phyloP scores from a whole-genome alignment of 192 early-diverging fungal species.

The Podochytrium sp. region DNA sequence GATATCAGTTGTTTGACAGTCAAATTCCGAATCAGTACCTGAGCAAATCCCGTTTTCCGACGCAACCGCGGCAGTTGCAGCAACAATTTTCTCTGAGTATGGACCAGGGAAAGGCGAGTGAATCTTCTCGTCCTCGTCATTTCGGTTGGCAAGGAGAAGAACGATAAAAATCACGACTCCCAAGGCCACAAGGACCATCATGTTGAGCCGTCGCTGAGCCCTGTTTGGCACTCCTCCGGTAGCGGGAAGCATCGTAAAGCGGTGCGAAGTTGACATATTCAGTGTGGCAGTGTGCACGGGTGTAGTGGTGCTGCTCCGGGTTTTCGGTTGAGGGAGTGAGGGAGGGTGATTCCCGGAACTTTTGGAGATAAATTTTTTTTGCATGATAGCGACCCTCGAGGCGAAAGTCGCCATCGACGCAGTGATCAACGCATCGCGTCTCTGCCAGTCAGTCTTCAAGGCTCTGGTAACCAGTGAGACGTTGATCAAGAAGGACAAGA shows the following conservation, averaged over 20 bases:
- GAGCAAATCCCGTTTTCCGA: conserved; percentile 46
- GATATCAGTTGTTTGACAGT: not conserved
- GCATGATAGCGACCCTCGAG: not conserved
- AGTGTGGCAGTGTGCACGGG: too few species aligned
- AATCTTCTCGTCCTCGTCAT: not conserved
- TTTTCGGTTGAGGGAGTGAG: too few species aligned
- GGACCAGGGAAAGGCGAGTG: not conserved
- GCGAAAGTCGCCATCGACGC: conserved; percentile 81
- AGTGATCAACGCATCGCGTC: conserved; percentile 81
- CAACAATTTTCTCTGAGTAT: conserved; percentile 3
- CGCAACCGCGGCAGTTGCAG: conserved; percentile 39
- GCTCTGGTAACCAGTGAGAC: conserved; percentile 80
- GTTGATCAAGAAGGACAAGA: conserved; percentile 90
- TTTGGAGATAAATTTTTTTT: too few species aligned
- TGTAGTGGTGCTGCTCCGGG: too few species aligned
- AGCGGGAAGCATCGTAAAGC: not conserved
- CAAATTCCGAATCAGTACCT: not conserved
- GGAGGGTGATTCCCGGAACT: too few species aligned
- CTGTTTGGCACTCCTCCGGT: not conserved
- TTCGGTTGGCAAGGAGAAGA: conserved; percentile 5
- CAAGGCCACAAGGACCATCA: conserved; percentile 4
- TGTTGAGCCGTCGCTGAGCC: conserved; percentile 22
- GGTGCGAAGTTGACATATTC: not conserved
- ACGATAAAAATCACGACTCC: not conserved
- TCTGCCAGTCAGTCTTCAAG: conserved; percentile 87